A percentile compares a stretch with the other conserved stretches of the same genome.
phyloP scores from a whole-genome alignment of 2,329 filamentous ascomycete species.

The Zasmidium cellare region DNA sequence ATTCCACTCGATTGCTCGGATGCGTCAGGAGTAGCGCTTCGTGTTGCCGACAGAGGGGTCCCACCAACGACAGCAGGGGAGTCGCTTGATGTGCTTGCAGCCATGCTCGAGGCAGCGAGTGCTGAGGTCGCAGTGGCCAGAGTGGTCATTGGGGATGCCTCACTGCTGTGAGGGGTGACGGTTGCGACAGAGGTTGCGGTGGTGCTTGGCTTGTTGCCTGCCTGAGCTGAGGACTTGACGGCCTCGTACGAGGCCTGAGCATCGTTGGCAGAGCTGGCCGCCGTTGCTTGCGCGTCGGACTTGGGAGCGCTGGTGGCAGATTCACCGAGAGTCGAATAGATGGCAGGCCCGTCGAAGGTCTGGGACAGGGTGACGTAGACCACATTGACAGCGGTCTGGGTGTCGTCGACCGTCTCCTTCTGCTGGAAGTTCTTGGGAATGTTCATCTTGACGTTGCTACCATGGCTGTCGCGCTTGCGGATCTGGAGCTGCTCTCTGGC shows the following conservation, averaged over 20 bases:
- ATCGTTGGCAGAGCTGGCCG: constrained; percentile 18
- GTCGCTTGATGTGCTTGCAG: constrained; percentile 11
- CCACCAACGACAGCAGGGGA: constrained; percentile 14
- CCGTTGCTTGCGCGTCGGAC: background rate
- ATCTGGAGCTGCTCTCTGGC: constrained; percentile 25
- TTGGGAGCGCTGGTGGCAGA: constrained; percentile 14
- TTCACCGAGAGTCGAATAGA: constrained; percentile 29
- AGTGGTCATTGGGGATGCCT: constrained; percentile 15
- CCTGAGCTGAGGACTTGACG: constrained; percentile 12
- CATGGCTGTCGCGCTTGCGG: constrained; percentile 30
- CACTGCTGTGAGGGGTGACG: constrained; percentile 13
- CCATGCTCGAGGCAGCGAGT: constrained; percentile 4
- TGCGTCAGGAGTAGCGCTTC: constrained; percentile 11
- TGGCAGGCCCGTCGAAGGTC: constrained; percentile 52
- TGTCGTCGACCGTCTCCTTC: constrained; percentile 8
- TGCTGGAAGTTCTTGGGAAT: constrained; percentile 26
- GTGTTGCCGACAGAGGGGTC: constrained; percentile 26
- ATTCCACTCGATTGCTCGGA: constrained; percentile 36
- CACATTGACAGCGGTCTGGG: constrained; percentile 39
- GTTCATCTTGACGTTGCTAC: constrained; percentile 26
- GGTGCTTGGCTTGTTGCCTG: constrained; percentile 7
- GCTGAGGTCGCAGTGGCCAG: constrained; percentile 15
- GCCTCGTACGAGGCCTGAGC: constrained; percentile 16
- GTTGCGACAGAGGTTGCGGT: constrained; percentile 15
- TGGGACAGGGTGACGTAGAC: constrained; percentile 56